Percentiles rank a stretch among this genome's conserved stretches.
Conservation (phyloP, 2,329 filamentous ascomycete genomes). For the Sclerotinia spermophila region DNA sequence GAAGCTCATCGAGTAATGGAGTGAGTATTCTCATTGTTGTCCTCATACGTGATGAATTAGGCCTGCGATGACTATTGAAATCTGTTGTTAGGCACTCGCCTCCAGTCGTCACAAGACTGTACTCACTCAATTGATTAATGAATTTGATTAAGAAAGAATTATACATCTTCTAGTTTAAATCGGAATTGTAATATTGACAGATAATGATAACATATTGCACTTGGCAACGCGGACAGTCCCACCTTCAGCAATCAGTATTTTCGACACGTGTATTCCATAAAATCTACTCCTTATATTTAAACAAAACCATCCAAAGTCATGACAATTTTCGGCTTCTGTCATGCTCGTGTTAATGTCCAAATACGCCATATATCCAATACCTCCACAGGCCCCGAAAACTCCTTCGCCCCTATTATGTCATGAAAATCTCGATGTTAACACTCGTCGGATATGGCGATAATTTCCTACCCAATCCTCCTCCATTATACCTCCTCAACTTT, state of each 20-base stretch:
- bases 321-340: neutral
- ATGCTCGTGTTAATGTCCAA: neutral
- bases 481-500: slow-evolving; percentile 12
- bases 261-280: neutral
- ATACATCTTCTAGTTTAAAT: neutral
- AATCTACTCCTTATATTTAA: neutral
- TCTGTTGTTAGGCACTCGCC: neutral
- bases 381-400: slow-evolving; percentile 12
- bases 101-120: neutral
- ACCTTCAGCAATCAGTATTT: neutral
- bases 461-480: neutral
- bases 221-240: neutral
- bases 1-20: no score
- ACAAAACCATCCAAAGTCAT: neutral
- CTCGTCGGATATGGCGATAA: neutral
- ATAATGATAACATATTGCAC: no score
- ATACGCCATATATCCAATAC: slow-evolving; percentile 6
- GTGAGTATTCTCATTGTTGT: no score
- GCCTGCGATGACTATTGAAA: no score
- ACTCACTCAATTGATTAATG: neutral
- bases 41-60: no score
- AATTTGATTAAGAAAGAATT: neutral
- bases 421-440: neutral
- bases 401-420: slow-evolving; percentile 6
- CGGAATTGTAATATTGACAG: neutral